Percentiles rank a stretch among this genome's conserved stretches.
phyloP scores from a whole-genome alignment of 352 stramenopile genomes.

The Pythium biforme region DNA sequence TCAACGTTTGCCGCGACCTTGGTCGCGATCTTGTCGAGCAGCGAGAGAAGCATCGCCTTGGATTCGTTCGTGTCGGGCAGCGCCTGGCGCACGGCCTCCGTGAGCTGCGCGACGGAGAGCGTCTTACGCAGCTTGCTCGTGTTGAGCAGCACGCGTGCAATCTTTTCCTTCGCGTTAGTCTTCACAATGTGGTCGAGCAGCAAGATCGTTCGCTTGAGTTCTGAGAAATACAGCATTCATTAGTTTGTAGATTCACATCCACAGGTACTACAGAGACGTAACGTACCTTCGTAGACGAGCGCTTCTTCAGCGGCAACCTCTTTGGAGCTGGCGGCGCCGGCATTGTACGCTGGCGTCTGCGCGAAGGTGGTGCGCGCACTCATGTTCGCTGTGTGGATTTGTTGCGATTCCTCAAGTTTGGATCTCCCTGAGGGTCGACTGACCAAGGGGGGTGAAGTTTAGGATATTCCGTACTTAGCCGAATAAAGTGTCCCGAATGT shows the following conservation, averaged over 20 bases:
- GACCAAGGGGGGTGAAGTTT: conserved; percentile 19
- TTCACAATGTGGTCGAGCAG: conserved; percentile 78
- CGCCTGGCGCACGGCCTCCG: conserved; percentile 54
- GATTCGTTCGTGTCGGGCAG: conserved; percentile 66
- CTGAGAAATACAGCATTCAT: conserved; percentile 26
- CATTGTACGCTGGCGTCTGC: conserved; percentile 63
- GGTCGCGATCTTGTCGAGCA: conserved; percentile 49
- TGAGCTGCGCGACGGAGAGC: conserved; percentile 59
- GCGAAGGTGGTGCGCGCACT: conserved; percentile 76
- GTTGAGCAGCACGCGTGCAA: conserved; percentile 73
- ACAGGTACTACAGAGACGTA: not conserved
- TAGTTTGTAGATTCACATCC: not conserved
- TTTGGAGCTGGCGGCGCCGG: conserved; percentile 37
- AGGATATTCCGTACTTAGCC: conserved; percentile 27
- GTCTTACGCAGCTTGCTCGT: conserved; percentile 82
- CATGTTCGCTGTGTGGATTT: conserved; percentile 32
- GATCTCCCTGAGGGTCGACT: conserved; percentile 5
- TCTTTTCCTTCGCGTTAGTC: conserved; percentile 85
- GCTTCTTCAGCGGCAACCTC: conserved; percentile 56
- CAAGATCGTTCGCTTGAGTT: conserved; percentile 72
- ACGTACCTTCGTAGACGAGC: conserved; percentile 54
- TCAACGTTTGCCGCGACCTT: conserved; percentile 41
- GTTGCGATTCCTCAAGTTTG: not conserved
- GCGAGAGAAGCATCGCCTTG: conserved; percentile 45
- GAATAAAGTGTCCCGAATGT: not conserved